These are phyloP conservation scores for Pseudogymnoascus sp. DNA, from an alignment of 2,329 filamentous ascomycete species.

Conservation along the genomic window DNA sequence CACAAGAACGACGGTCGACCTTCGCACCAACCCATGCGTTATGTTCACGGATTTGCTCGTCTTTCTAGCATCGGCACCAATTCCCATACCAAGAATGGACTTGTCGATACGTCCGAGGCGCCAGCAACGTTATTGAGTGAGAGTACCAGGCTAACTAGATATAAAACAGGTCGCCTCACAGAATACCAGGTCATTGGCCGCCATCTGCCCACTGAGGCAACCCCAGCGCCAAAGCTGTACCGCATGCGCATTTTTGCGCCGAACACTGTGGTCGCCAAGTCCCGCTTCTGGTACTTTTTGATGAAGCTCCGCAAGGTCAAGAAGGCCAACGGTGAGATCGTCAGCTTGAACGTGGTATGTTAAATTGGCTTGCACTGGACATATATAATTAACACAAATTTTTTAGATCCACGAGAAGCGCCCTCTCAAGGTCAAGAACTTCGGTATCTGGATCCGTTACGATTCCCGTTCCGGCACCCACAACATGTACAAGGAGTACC, in stretches of 20 bases:
- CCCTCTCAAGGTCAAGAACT: constrained; percentile 99
- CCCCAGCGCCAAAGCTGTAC: constrained; percentile 97
- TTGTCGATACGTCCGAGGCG: neutral
- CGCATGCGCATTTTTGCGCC: constrained; percentile 99
- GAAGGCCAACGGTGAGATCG: constrained; percentile 99
- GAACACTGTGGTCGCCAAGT: constrained; percentile 98
- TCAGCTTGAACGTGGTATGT: constrained; percentile 89
- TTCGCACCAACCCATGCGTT: neutral
- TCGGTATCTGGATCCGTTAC: constrained; percentile 99
- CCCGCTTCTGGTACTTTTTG: constrained; percentile 99
- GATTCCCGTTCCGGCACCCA: constrained; percentile 99
- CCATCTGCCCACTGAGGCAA: constrained; percentile 94
- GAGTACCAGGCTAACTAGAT: constrained; percentile 28
- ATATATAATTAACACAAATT: constrained; percentile 16
- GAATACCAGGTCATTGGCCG: constrained; percentile 99
- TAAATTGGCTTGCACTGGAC: constrained; percentile 10
- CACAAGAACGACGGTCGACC: neutral
- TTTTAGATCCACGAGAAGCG: constrained; percentile 93
- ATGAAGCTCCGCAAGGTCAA: constrained; percentile 99
- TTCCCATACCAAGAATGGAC: neutral
- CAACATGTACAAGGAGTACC: constrained; percentile 99
- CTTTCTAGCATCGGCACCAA: neutral
- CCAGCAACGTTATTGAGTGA: neutral
- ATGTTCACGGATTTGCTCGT: neutral
- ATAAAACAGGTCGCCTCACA: constrained; percentile 81